Evolutionary conservation across 352 stramenopile species (phyloP).

Genomic region (Vaucheria bursata): DNA sequence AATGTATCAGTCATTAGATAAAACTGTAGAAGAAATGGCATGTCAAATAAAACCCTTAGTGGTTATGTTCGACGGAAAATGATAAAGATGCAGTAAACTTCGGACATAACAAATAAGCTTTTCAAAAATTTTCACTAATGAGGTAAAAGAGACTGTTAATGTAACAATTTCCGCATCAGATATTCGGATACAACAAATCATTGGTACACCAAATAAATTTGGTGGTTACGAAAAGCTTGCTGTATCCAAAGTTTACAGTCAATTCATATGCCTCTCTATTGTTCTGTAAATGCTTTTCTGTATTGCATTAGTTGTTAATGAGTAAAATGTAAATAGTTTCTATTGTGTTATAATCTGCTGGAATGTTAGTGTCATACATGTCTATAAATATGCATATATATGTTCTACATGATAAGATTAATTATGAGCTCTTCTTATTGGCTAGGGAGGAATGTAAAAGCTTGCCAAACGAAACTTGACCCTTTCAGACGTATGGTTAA

Average conservation of each 20-base stretch:
- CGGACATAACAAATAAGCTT: too few relatives aligned
- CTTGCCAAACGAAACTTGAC: conserved; percentile 36
- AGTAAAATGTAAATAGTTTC: neutral
- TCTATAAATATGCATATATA: neutral
- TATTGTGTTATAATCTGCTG: neutral
- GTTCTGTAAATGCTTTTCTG: neutral
- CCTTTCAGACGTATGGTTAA: conserved; percentile 38
- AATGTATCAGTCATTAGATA: too few relatives aligned
- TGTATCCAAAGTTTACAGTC: neutral
- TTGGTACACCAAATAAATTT: too few relatives aligned
- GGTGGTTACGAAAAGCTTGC: too few relatives aligned
- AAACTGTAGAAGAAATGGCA: too few relatives aligned
- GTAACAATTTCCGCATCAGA: too few relatives aligned
- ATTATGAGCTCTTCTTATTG: neutral
- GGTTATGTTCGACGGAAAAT: too few relatives aligned
- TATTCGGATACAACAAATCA: too few relatives aligned
- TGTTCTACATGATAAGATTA: neutral
- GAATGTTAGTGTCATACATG: neutral
- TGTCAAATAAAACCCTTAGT: too few relatives aligned
- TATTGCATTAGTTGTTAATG: neutral
- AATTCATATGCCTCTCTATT: neutral
- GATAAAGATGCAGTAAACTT: too few relatives aligned
- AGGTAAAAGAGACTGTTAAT: too few relatives aligned
- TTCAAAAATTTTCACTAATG: too few relatives aligned
- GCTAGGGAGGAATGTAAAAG: conserved; percentile 28